phyloP scores from a whole-genome alignment of 2,329 filamentous ascomycete genomes.

The Pezicula carpinea region DNA sequence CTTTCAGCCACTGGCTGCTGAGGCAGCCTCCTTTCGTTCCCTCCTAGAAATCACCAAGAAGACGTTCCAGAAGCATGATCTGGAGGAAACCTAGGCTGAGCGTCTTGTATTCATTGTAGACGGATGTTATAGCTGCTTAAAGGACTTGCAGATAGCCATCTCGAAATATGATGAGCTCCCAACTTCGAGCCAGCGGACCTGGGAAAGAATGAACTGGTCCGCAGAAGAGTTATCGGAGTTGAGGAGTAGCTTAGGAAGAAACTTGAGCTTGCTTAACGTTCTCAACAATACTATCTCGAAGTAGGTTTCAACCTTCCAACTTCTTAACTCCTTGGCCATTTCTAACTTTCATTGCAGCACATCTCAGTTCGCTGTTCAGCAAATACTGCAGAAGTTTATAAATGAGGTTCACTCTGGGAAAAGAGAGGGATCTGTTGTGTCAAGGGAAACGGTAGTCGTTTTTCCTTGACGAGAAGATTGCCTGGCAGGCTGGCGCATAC shows the following conservation, averaged over 20 bases:
- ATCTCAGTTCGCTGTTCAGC: slow-evolving; percentile 3
- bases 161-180: slow-evolving; percentile 13
- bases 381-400: slow-evolving; percentile 4
- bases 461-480: slow-evolving; percentile 1
- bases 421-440: slow-evolving; percentile 7
- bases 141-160: slow-evolving; percentile 10
- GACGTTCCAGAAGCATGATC: no score
- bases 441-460: slow-evolving; percentile 4
- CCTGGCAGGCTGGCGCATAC: slow-evolving; percentile 4
- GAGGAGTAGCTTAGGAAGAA: slow-evolving; percentile 19
- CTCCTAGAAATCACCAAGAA: no score
- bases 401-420: slow-evolving; percentile 6
- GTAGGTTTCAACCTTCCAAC: neutral
- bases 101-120: slow-evolving; percentile 6
- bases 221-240: slow-evolving; percentile 16
- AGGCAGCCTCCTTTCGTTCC: no score
- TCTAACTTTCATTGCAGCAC: neutral
- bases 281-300: neutral
- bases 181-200: slow-evolving; percentile 13
- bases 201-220: slow-evolving; percentile 23
- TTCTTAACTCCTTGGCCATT: neutral
- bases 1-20: no score
- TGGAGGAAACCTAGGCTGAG: neutral
- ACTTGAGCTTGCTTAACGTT: slow-evolving; percentile 18
- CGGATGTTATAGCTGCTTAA: slow-evolving; percentile 14